Evolutionary conservation across 1,139 yeast species (phyloP).

Genomic region (Hansenula sp.): DNA sequence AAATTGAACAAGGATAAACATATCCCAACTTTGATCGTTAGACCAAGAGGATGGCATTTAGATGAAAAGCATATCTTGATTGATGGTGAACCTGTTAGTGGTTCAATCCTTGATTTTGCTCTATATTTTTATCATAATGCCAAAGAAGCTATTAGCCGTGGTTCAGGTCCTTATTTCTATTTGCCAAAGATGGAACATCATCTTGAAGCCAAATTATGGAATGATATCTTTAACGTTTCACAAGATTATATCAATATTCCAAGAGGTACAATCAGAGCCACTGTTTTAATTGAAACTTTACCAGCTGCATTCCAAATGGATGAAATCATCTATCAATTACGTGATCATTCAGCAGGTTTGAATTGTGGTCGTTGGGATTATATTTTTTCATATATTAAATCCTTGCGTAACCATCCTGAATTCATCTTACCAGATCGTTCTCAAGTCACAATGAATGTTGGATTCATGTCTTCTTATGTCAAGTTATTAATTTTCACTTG

Average conservation of each 20-base stretch:
- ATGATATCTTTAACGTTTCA: conserved; percentile 65
- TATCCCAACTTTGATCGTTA: conserved; percentile 72
- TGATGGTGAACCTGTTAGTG: conserved; percentile 74
- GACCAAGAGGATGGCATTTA: conserved; percentile 89
- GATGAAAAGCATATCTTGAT: conserved; percentile 68
- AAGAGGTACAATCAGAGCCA: conserved; percentile 73
- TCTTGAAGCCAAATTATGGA: conserved; percentile 77
- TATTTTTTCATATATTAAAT: conserved; percentile 69
- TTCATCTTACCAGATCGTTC: conserved; percentile 69
- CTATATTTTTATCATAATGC: conserved; percentile 75
- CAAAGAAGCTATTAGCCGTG: conserved; percentile 51
- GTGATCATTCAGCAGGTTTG: conserved; percentile 72
- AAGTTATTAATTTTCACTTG: conserved; percentile 65
- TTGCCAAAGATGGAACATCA: conserved; percentile 82
- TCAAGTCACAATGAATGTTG: conserved; percentile 72
- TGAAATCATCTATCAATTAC: conserved; percentile 71
- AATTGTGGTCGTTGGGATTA: conserved; percentile 87
- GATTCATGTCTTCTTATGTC: conserved; percentile 71
- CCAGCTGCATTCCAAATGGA: conserved; percentile 81
- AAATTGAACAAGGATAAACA: conserved; percentile 53
- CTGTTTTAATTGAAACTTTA: conserved; percentile 72
- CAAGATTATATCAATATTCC: conserved; percentile 65
- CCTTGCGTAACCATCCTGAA: conserved; percentile 59
- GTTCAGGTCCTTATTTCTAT: conserved; percentile 75
- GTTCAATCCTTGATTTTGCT: conserved; percentile 75